Evolutionary conservation across 768 basidiomycete genomes (phyloP), one percentile per base, ranked within the genome.

Genomic region (Leccinellum luteum): DNA sequence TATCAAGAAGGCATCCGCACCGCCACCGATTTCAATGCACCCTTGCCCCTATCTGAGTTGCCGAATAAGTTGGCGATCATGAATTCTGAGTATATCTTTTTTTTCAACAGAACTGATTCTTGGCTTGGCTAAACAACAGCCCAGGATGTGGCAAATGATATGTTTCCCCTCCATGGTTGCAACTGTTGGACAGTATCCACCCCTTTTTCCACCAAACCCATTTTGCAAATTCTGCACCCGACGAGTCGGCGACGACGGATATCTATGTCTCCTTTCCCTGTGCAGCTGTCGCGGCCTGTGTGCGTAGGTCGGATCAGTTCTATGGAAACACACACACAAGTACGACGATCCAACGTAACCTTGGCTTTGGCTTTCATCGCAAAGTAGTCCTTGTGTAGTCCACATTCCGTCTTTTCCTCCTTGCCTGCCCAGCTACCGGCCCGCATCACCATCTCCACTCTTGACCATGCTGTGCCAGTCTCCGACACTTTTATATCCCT

Each of bases 381-480:
- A 67, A 89, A 94, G 70, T 91, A 96, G 66, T 98, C 92, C 72
- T 87, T 84, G 73, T 99, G 96, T 60, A 99, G 71, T 3, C 97
- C 97, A 72, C 97, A 98, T 73, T 98, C 96, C 2, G 92, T 92
- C 81, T 98, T 99, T 43, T 76, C 76, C 59, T 81, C 79, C 69
- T 81, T 87, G 6, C 90, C 92, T 3, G 88, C 86, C 97, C 97
- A 99, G 54, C 97, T 76, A 1, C 96, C 96, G 2, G 89, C 86
- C 25, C 0, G 70, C 74, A 58, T 92, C 92, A 43, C 89, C 82
- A 9, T 76, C 77, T 0, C 83, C 86, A 59, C 85, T 86, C 64
- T 73, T 79, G n/a, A 71, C 73, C 0, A 97, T 99, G 60, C 92
- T 95, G 75, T 99, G 97, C 91, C 95, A 96, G 74, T 99, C 97